Evolutionary conservation across 2,329 filamentous ascomycete genomes (phyloP), one percentile per base, ranked within the genome.

Genomic region (Aspergillus novoparasiticus): DNA sequence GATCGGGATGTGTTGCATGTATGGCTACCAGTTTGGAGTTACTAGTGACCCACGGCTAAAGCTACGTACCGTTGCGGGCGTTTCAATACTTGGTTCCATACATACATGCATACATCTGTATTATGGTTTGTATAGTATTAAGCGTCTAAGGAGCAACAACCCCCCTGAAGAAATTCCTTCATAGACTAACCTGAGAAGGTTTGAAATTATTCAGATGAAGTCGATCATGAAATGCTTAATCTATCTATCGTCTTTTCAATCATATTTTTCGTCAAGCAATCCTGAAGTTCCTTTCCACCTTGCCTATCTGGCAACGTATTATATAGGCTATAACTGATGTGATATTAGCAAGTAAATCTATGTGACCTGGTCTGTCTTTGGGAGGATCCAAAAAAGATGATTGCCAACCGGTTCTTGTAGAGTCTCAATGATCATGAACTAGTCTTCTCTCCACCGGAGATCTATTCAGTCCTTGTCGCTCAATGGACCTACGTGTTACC

Each of bases 21-120:
- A 36, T 36, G 14, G 34, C 34, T 36, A 36, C 16, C 14, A 36
- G 12, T 12, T 16, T 16, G 34, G 34, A 36, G 34, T 16, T 36
- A 16, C 12, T 36, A 36, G 12, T 41, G 43, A 30, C 30, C 45
- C 45, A 58, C 43, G 57, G 28, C n/a, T 57, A 46, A 46, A 46
- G 21, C 34, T 36, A 16, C 14, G 21, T 48, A 48, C 23, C 12
- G 26, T 30, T 36, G 43, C 43, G 3, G n/a, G 16, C 21, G 28
- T 54, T 54, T 32, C 12, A 53, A 43, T 53, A 59, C 57, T 53
- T 36, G 32, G 46, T 36, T 32, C 21, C 48, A 43, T 58, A 58
- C 45, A 36, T 45, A 41, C 23, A 16, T 21, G 19, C 16, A 51
- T 51, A 51, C 48, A 21, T 11, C 23, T 32, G 48, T 51, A 21